phyloP scores from a whole-genome alignment of 208 protist genomes.

The Acanthamoeba culbertsoni region DNA sequence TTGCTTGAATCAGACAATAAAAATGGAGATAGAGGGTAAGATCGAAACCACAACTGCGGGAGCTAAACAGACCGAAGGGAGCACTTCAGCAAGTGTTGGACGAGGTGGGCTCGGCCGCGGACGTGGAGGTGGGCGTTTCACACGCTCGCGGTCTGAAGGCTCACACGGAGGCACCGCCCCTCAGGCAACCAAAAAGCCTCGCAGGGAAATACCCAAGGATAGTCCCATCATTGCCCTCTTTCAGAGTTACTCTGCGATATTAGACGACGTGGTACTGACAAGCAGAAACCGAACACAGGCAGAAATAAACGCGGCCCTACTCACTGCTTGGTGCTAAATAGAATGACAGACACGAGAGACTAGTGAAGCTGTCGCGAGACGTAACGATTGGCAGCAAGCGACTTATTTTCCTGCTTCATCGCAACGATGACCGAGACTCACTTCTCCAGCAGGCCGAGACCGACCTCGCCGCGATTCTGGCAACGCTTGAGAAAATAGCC shows the following conservation, averaged over 20 bases:
- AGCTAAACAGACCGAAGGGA: not conserved
- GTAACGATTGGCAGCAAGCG: conserved; percentile 72
- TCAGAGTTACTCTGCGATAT: not conserved
- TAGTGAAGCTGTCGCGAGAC: conserved; percentile 73
- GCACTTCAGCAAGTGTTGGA: not conserved
- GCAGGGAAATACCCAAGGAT: conserved; percentile 5
- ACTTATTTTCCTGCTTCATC: conserved; percentile 70
- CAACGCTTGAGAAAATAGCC: not conserved
- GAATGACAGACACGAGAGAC: conserved; percentile 74
- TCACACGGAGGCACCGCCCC: not conserved
- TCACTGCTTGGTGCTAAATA: not conserved
- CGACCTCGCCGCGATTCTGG: not conserved
- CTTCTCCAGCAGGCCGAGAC: not conserved
- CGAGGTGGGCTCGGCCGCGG: not conserved
- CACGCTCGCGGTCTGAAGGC: not conserved
- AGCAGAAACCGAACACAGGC: no score
- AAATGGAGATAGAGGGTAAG: not conserved
- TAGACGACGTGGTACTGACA: not conserved
- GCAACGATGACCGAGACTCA: not conserved
- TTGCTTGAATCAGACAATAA: no score
- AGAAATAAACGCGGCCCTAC: not conserved
- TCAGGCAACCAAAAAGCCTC: not conserved
- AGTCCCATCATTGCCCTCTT: conserved; percentile 4
- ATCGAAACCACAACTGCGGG: not conserved
- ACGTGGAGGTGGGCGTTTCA: not conserved